phyloP scores from a whole-genome alignment of 169 alveolate genomes.

The Eimeria acervulina region DNA sequence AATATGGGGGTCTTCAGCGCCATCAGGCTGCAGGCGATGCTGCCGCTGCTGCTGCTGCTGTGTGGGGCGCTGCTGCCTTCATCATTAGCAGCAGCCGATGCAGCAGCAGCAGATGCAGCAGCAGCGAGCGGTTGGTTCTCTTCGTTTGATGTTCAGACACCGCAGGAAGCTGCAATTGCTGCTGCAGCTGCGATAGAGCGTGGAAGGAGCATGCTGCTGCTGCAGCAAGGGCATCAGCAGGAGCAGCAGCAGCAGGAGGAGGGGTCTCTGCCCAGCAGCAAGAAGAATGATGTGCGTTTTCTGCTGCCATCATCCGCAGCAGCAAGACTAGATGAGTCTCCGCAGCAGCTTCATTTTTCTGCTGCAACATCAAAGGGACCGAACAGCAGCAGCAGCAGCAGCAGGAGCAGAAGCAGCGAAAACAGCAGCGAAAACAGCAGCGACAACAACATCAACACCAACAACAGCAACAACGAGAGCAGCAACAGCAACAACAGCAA shows the following conservation, averaged over 20 bases:
- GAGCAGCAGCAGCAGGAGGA: conserved; percentile 20
- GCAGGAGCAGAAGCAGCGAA: too few species aligned
- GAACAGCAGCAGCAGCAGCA: neutral
- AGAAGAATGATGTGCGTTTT: neutral
- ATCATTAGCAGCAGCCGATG: neutral
- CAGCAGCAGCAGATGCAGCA: neutral
- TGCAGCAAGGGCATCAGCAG: conserved; percentile 42
- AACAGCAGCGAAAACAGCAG: too few species aligned
- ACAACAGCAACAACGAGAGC: neutral
- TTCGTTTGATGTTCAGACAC: neutral
- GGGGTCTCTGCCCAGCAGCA: neutral
- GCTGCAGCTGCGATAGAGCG: conserved; percentile 16
- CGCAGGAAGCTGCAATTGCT: conserved; percentile 27
- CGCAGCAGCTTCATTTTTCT: conserved; percentile 9
- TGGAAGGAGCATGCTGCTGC: neutral
- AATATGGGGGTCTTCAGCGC: neutral
- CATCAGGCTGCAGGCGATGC: conserved; percentile 5
- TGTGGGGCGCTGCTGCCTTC: conserved; percentile 10
- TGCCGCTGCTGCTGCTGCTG: conserved; percentile 5
- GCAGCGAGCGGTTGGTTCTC: neutral
- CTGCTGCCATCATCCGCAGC: neutral
- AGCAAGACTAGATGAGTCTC: neutral
- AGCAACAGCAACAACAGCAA: conserved; percentile 1
- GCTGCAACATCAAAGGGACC: neutral
- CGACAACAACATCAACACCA: neutral